These are phyloP conservation scores for Fraxinus floribunda DNA, from an alignment of 305 asterid genomes.

Conservation along the genomic window DNA sequence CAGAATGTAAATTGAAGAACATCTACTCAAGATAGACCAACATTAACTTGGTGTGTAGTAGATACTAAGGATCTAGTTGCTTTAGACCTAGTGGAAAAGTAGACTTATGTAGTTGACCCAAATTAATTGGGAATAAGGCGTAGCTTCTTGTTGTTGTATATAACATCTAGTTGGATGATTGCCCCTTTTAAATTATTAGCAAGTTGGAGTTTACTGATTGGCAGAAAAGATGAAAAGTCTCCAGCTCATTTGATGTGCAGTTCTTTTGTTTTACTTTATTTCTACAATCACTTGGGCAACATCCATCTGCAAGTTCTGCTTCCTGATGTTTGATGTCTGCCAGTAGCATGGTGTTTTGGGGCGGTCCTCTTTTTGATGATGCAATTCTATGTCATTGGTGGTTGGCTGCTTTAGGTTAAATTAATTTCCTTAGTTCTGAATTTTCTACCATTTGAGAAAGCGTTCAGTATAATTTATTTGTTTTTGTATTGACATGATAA, in stretches of 20 bases:
- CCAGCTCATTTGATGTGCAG: neutral
- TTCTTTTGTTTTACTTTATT: neutral
- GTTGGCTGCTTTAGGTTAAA: neutral
- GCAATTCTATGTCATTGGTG: neutral
- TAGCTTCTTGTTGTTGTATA: neutral
- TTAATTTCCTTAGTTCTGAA: neutral
- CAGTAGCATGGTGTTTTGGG: neutral
- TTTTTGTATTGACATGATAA: neutral
- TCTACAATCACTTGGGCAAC: neutral
- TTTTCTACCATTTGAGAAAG: neutral
- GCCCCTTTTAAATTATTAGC: neutral
- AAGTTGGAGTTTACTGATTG: neutral
- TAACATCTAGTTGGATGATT: neutral
- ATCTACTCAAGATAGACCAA: neutral
- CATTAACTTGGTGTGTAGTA: neutral
- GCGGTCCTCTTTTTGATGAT: constrained; percentile 15
- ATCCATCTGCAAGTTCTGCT: neutral
- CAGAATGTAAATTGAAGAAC: neutral
- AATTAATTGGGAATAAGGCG: neutral
- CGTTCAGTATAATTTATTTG: neutral
- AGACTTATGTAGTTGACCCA: neutral
- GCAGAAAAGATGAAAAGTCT: neutral
- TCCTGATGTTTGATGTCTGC: neutral
- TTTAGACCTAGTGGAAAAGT: neutral
- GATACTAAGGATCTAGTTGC: neutral